Evolutionary conservation across 2,329 filamentous ascomycete species (phyloP), one percentile per base, ranked within the genome.

Genomic region (Aspergillus udagawae): DNA sequence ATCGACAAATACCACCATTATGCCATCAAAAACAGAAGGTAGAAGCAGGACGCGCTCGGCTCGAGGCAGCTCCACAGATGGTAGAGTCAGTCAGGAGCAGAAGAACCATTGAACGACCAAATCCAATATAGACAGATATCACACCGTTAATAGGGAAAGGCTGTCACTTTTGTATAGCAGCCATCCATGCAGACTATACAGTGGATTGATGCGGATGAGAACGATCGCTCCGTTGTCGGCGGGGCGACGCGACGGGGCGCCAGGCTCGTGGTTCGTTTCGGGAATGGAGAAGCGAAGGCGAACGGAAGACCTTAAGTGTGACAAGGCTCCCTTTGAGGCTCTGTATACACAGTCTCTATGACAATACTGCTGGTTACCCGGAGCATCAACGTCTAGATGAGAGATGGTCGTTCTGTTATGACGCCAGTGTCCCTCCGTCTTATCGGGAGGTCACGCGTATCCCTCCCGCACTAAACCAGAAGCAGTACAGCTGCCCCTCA

Each of bases 261-360:
- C 54, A 54, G 32, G 27, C 17, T 32, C 53, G 53, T 59, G 60
- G 59, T 57, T 58, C 54, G 56, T 63, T 53, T 63, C 60, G 60
- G 60, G 52, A 55, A 61, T 55, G 48, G 17, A 52, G 48, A 54
- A 55, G 55, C 61, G 63, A 57, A 48, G 55, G 51, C 35, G 89
- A 62, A 83, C 88, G 51, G 88, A 97, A 74, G 97, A 97, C 80
- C 92, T 90, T 82, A 91, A 90, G 73, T 90, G 94, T 62, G 92
- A 89, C 49, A 99, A 97, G 10, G n/a, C 4, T 20, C n/a, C 8
- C 4, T 20, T 12, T 23, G 10, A 44, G 21, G 8, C 3, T 23
- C 17, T 38, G 14, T 38, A 38, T 17, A 38, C 32, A 38, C 32
- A 23, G n/a, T 45, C 20, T 45, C 8, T 45, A 10, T 45, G 42